Base-by-base conservation (phyloP, 1,284 basidiomycete species). In the Flammula alnicola region DNA sequence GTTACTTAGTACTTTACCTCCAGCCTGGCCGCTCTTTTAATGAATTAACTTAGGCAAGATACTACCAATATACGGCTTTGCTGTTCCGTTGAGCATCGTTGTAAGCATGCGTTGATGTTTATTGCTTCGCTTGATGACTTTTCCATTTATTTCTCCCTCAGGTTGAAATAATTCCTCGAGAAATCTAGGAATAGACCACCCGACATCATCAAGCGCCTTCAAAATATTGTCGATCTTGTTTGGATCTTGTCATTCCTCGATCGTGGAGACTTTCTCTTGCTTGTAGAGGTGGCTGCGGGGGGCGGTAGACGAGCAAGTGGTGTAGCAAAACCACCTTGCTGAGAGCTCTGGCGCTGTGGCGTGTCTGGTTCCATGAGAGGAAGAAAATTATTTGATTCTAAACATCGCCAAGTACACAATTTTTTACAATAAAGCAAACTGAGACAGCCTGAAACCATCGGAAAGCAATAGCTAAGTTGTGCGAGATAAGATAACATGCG, bases 51-150 rank as follows among this genome's bases (percentile, higher is more conserved):
- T n/a, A n/a, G n/a, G n/a, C n/a, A 56, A 36, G 25, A 56, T 50
- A 8, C 17, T 33, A 3, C 46, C 50, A 16, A 52, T n/a, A 32
- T 52, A 42, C 3, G 54, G 50, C 14, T 46, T 52, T 14, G 54
- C 35, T 27, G 26, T 41, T 14, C 54, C 51, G 33, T 47, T 45
- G 3, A 56, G 32, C 14, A 56, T 37, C 7, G 51, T 25, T 0
- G 23, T 37, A 14, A 4, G 11, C 16, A n/a, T n/a, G 6, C 32
- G 10, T 19, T 35, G 32, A 35, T 35, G 32, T 17, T 19, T 10
- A 52, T 11, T n/a, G 44, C n/a, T 44, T 22, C 46, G 20, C n/a
- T 52, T 12, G 4, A 39, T 26, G 27, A 40, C 46, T 36, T 27
- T 33, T 5, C 38, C 38, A 10, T 19, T n/a, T 26, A 7, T 19